Evolutionary conservation across 1,284 basidiomycete genomes (phyloP).

Genomic region (Ceratobasidium sp.): DNA sequence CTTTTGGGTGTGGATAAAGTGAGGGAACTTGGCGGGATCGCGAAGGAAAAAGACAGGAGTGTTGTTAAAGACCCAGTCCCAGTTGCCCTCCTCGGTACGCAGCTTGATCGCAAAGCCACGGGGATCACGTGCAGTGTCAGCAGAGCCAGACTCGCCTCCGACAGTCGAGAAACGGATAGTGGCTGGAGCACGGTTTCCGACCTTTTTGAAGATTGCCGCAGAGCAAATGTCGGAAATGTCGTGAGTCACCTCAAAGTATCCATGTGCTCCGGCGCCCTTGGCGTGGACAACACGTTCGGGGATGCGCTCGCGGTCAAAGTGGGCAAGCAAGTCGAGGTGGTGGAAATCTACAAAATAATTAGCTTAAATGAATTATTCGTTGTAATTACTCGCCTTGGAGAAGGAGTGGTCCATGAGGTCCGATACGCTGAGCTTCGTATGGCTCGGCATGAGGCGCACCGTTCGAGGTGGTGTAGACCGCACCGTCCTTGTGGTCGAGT

Average conservation of each 20-base stretch:
- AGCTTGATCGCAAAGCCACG: slow-evolving; percentile 93
- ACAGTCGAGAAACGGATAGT: slow-evolving; percentile 89
- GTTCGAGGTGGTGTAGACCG: slow-evolving; percentile 82
- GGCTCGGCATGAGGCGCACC: slow-evolving; percentile 76
- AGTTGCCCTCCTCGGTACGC: slow-evolving; percentile 86
- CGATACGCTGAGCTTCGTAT: slow-evolving; percentile 79
- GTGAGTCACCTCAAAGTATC: slow-evolving; percentile 87
- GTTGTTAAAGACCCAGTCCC: slow-evolving; percentile 81
- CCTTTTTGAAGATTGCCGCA: slow-evolving; percentile 71
- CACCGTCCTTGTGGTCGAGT: slow-evolving; percentile 60
- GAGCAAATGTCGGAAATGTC: slow-evolving; percentile 81
- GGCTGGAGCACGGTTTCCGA: slow-evolving; percentile 72
- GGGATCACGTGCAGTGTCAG: slow-evolving; percentile 90
- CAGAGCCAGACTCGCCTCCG: slow-evolving; percentile 84
- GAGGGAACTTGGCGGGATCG: slow-evolving; percentile 83
- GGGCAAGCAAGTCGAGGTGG: slow-evolving; percentile 85
- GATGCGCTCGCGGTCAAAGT: slow-evolving; percentile 94
- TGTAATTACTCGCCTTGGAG: slow-evolving; percentile 68
- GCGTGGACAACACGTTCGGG: slow-evolving; percentile 93
- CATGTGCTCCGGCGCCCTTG: slow-evolving; percentile 88
- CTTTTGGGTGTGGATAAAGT: slow-evolving; percentile 97
- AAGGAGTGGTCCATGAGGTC: slow-evolving; percentile 78
- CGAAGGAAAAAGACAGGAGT: slow-evolving; percentile 90
- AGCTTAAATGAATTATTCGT: background rate
- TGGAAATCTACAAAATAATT: slow-evolving; percentile 69